phyloP scores from a whole-genome alignment of 495 filamentous ascomycete species.

The Tuber microsphaerosporum region DNA sequence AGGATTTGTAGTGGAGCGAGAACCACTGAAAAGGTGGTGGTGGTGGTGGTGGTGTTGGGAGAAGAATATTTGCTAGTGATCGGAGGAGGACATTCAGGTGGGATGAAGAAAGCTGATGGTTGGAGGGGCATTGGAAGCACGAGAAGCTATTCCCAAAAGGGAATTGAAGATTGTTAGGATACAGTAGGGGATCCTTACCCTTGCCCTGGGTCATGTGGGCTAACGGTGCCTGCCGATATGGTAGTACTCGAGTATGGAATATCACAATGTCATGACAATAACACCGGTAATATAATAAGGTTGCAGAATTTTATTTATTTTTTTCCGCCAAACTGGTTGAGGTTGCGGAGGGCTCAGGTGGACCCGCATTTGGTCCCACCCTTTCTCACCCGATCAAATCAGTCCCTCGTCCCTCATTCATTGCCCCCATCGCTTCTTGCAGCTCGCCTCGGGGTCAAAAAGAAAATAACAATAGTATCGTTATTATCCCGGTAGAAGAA shows the following conservation, averaged over 20 bases:
- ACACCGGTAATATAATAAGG: too few relatives aligned
- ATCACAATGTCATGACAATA: not conserved
- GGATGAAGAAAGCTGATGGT: not conserved
- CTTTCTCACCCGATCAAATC: not conserved
- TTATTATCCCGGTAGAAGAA: not conserved
- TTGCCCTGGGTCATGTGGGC: conserved; percentile 1
- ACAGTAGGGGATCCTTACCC: not conserved
- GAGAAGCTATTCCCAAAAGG: not conserved
- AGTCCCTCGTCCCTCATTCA: not conserved
- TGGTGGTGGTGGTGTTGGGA: not conserved
- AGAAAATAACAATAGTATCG: not conserved
- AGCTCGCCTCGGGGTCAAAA: not conserved
- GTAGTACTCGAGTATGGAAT: not conserved
- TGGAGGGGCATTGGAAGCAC: not conserved
- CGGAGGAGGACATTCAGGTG: not conserved
- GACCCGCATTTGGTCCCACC: not conserved
- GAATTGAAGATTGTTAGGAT: not conserved
- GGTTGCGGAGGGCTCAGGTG: not conserved
- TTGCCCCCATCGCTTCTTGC: not conserved
- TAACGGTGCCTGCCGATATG: not conserved
- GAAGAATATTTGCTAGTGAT: not conserved
- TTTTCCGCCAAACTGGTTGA: not conserved
- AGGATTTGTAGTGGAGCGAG: not conserved
- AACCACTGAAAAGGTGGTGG: not conserved
- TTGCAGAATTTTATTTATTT: not conserved